Percentiles rank a stretch among this genome's conserved stretches.
Evolutionary conservation across 163 green algal species (phyloP).

Genomic region (Scenedesmus sp.): DNA sequence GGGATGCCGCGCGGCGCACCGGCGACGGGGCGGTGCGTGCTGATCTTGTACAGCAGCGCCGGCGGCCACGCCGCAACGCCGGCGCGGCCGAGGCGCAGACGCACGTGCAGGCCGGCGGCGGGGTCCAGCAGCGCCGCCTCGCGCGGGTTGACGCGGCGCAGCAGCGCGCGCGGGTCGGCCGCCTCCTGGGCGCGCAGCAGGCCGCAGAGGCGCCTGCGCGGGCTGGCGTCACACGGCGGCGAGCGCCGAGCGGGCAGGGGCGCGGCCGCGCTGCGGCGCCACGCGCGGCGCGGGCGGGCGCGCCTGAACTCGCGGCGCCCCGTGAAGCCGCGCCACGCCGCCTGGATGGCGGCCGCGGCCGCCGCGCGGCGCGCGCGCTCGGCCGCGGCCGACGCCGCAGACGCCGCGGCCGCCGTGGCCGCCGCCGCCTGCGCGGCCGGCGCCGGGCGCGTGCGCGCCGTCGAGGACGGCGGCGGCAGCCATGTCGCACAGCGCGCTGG

Average conservation of each 20-base stretch:
- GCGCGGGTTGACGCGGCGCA: conserved; percentile 69
- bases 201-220: neutral
- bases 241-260: neutral
- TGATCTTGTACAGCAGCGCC: conserved; percentile 80
- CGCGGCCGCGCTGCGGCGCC: too few species aligned
- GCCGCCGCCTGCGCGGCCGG: neutral
- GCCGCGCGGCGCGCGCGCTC: neutral
- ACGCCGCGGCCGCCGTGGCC: neutral
- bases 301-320: too few species aligned
- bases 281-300: too few species aligned
- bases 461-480: too few species aligned
- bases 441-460: conserved; percentile 1
- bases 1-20: conserved; percentile 9
- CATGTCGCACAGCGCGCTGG: too few species aligned
- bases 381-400: neutral
- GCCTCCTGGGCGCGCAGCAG: neutral
- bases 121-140: conserved; percentile 72
- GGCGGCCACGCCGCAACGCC: conserved; percentile 76
- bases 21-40: conserved; percentile 66
- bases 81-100: conserved; percentile 69
- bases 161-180: conserved; percentile 62
- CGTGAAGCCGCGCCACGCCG: too few species aligned
- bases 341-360: neutral
- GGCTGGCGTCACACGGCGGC: too few species aligned
- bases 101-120: conserved; percentile 69